A percentile compares a stretch with the other conserved stretches of the same genome.
Evolutionary conservation across 441 rosid species (phyloP).

Genomic region (Syzygium syzygioides): DNA sequence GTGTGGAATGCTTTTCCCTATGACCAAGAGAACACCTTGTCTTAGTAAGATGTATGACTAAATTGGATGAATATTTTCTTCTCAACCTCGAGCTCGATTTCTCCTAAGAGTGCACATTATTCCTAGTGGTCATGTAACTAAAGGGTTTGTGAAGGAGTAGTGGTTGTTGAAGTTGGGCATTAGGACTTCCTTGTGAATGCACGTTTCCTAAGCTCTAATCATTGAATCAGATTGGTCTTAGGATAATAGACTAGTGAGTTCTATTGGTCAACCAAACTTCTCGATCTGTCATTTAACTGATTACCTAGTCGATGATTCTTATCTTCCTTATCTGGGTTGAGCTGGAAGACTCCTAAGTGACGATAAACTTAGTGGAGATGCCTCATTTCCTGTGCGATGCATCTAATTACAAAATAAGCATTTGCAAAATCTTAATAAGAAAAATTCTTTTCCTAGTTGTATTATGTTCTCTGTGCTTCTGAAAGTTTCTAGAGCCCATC

Average conservation of each 20-base stretch:
- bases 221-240: neutral
- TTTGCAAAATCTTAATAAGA: neutral
- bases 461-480: neutral
- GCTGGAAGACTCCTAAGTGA: neutral
- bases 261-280: neutral
- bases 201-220: neutral
- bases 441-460: neutral
- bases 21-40: neutral
- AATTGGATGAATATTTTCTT: neutral
- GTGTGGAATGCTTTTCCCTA: neutral
- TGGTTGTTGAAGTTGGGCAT: neutral
- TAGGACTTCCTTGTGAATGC: neutral
- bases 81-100: neutral
- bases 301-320: neutral
- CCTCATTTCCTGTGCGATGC: neutral
- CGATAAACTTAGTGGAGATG: neutral
- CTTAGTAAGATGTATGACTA: neutral
- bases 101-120: neutral
- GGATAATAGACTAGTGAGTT: neutral
- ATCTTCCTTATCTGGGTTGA: neutral
- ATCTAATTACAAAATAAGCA: neutral
- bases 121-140: neutral
- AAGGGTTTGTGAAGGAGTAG: neutral
- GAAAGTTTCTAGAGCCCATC: neutral
- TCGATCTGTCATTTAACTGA: neutral